phyloP scores from a whole-genome alignment of 2,329 filamentous ascomycete genomes.

The Colletotrichum caudatum region DNA sequence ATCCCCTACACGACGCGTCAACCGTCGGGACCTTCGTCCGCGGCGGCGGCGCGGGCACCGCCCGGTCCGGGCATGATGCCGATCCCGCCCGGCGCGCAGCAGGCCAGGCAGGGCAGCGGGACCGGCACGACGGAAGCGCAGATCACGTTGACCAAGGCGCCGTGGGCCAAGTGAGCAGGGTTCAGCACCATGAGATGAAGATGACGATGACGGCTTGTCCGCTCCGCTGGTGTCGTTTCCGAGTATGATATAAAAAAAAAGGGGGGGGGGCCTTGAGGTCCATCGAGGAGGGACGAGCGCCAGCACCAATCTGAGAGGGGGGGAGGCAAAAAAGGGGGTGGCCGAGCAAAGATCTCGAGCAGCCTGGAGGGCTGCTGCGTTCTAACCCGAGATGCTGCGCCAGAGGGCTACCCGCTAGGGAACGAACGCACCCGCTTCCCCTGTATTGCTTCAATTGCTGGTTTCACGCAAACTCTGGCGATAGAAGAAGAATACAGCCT shows the following conservation, averaged over 20 bases:
- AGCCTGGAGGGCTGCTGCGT: not conserved
- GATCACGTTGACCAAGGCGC: constrained; percentile 59
- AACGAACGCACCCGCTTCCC: not conserved
- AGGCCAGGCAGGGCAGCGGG: constrained; percentile 37
- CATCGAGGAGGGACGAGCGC: not conserved
- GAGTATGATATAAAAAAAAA: not conserved
- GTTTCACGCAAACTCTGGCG: not conserved
- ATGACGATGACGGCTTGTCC: not conserved
- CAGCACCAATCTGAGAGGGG: not conserved
- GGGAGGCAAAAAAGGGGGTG: not conserved
- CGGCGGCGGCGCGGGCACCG: constrained; percentile 15
- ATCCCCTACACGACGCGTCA: constrained; percentile 56
- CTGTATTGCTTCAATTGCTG: not conserved
- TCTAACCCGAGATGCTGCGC: not conserved
- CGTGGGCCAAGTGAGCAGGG: constrained; percentile 56
- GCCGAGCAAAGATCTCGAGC: not conserved
- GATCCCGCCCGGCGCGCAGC: constrained; percentile 37
- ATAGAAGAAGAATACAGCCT: not conserved
- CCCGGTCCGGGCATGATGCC: constrained; percentile 36
- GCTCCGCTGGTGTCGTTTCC: not conserved
- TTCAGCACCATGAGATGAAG: not conserved
- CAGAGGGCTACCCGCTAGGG: not conserved
- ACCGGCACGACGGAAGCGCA: constrained; percentile 53
- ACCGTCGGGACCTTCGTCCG: constrained; percentile 43
- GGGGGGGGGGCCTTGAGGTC: not conserved